These are phyloP conservation scores for Trichoderma atrobrunneum DNA, from an alignment of 2,329 filamentous ascomycete genomes.

Conservation along the genomic window DNA sequence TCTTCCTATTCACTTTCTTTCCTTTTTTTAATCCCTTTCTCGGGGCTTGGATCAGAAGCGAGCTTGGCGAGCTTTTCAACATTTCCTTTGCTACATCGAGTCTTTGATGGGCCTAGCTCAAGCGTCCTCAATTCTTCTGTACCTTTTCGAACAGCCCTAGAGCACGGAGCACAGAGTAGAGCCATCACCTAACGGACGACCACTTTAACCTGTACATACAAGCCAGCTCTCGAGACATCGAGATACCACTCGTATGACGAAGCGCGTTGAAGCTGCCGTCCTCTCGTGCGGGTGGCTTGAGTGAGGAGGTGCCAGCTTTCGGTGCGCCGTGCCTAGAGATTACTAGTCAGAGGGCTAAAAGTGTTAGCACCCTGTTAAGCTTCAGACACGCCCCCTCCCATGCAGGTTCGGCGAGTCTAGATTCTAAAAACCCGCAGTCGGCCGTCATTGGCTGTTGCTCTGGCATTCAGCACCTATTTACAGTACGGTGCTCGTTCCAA, in stretches of 20 bases:
- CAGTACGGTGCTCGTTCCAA: neutral
- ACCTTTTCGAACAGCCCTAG: neutral
- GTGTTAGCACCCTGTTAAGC: neutral
- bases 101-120: neutral
- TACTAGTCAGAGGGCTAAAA: neutral
- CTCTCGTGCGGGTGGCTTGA: neutral
- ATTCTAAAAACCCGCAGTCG: neutral
- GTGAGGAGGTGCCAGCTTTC: neutral
- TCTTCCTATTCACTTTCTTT: no score
- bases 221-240: neutral
- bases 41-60: neutral
- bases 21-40: neutral
- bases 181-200: neutral
- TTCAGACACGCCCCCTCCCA: conserved; percentile 10
- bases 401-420: conserved; percentile 16
- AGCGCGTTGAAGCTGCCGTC: neutral
- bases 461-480: neutral
- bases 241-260: neutral
- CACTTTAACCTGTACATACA: neutral
- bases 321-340: neutral
- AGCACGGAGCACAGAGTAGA: neutral
- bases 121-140: neutral
- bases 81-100: neutral
- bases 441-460: neutral
- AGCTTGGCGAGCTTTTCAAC: neutral